phyloP scores from a whole-genome alignment of 2,329 filamentous ascomycete species.

The Neoarthrinium moseri region DNA sequence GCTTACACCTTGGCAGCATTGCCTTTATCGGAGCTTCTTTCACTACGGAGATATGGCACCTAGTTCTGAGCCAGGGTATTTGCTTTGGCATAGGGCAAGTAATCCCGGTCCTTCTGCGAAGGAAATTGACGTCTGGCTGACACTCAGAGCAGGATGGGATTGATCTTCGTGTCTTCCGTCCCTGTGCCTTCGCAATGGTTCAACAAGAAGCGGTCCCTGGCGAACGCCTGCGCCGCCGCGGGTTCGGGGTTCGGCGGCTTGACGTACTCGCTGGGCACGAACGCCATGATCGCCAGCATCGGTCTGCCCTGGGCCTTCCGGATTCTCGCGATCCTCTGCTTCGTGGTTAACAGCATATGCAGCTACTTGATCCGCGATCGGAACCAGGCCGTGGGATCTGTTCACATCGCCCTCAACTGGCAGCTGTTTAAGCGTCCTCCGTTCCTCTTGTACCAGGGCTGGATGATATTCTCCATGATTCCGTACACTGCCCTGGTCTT shows the following conservation, averaged over 20 bases:
- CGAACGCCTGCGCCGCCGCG: constrained; percentile 66
- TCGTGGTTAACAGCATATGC: constrained; percentile 53
- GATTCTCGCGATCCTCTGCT: constrained; percentile 41
- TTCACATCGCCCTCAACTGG: constrained; percentile 65
- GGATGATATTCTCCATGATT: constrained; percentile 70
- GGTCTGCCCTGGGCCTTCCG: constrained; percentile 60
- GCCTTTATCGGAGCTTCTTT: constrained; percentile 72
- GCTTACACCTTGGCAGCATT: constrained; percentile 25
- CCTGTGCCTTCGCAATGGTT: constrained; percentile 76
- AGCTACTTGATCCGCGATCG: constrained; percentile 66
- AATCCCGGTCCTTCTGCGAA: background rate
- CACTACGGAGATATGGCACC: constrained; percentile 67
- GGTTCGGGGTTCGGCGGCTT: constrained; percentile 76
- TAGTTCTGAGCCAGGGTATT: constrained; percentile 73
- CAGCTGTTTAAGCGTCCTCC: constrained; percentile 59
- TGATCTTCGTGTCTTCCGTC: constrained; percentile 69
- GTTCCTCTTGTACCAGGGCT: constrained; percentile 64
- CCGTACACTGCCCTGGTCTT: constrained; percentile 78
- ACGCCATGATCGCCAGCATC: constrained; percentile 65
- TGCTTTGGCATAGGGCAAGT: constrained; percentile 66
- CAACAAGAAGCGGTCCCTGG: constrained; percentile 62
- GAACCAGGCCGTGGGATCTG: constrained; percentile 68
- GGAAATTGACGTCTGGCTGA: too few species aligned
- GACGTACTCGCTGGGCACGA: constrained; percentile 64
- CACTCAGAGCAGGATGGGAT: constrained; percentile 67